phyloP scores from a whole-genome alignment of 2,329 filamentous ascomycete species.

The Chalaropsis thielavioides region DNA sequence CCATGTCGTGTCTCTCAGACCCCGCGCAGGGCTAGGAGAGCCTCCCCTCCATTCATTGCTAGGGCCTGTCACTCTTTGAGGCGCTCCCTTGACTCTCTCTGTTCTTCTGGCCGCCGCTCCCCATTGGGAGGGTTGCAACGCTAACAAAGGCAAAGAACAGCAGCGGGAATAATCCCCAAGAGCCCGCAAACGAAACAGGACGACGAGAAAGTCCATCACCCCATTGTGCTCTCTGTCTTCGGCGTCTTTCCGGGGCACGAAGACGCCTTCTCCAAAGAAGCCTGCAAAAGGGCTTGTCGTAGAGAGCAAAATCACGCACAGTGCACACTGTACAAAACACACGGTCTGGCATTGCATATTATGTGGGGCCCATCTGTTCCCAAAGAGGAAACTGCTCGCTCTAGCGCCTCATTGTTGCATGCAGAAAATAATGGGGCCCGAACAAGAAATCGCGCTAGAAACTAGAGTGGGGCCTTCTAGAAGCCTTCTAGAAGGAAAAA shows the following conservation, averaged over 20 bases:
- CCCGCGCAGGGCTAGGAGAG: not conserved
- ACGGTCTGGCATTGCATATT: not conserved
- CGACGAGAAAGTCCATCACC: too few species aligned
- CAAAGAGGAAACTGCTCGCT: not conserved
- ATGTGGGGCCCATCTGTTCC: not conserved
- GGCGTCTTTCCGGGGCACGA: not conserved
- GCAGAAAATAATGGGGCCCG: not conserved
- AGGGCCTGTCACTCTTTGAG: not conserved
- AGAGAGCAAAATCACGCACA: slow-evolving; percentile 1
- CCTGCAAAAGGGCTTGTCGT: not conserved
- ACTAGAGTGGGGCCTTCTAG: not conserved
- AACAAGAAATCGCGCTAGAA: not conserved
- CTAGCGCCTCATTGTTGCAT: not conserved
- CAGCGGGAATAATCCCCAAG: not conserved
- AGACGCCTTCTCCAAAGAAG: not conserved
- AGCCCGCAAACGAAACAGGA: not conserved
- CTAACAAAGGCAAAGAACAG: not conserved
- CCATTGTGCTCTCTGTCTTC: not conserved
- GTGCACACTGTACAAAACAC: not conserved
- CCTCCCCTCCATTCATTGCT: too few species aligned
- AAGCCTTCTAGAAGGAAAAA: not conserved
- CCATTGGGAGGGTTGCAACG: too few species aligned
- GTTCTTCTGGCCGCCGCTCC: too few species aligned
- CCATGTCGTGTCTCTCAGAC: not conserved
- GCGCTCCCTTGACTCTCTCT: not conserved